Conservation (phyloP, 495 filamentous ascomycete species). For the Talaromyces liani region DNA sequence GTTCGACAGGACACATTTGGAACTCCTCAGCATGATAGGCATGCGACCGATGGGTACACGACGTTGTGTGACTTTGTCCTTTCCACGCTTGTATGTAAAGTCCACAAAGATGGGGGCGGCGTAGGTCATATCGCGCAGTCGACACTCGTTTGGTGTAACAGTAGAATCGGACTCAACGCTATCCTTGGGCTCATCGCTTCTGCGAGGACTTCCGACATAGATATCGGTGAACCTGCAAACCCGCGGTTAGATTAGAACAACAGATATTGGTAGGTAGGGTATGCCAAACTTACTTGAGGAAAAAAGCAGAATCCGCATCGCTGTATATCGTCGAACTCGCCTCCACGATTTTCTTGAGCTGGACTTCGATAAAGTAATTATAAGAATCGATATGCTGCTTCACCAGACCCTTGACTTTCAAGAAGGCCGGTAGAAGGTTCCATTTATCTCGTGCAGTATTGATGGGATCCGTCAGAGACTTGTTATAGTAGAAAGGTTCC, state of each 20-base stretch:
- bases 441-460: slow-evolving; percentile 92
- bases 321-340: slow-evolving; percentile 79
- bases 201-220: slow-evolving; percentile 69
- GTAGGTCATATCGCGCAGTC: slow-evolving; percentile 91
- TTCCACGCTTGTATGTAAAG: slow-evolving; percentile 74
- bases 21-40: slow-evolving; percentile 94
- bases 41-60: slow-evolving; percentile 79
- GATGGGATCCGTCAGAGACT: slow-evolving; percentile 86
- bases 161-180: slow-evolving; percentile 48
- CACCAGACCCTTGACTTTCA: slow-evolving; percentile 93
- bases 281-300: slow-evolving; percentile 51
- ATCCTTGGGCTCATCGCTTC: slow-evolving; percentile 55
- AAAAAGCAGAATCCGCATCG: slow-evolving; percentile 83
- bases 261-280: background rate
- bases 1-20: slow-evolving; percentile 76
- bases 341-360: slow-evolving; percentile 90
- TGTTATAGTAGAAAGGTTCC: slow-evolving; percentile 94
- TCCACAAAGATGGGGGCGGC: slow-evolving; percentile 87
- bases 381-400: slow-evolving; percentile 99
- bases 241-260: slow-evolving; percentile 12
- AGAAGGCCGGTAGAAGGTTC: slow-evolving; percentile 90
- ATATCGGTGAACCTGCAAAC: slow-evolving; percentile 63
- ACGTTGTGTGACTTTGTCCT: slow-evolving; percentile 56
- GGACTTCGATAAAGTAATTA: slow-evolving; percentile 92
- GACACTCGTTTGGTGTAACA: slow-evolving; percentile 87